These are phyloP conservation scores for Colletotrichum aenigma DNA, from an alignment of 2,329 filamentous ascomycete genomes.

Conservation along the genomic window DNA sequence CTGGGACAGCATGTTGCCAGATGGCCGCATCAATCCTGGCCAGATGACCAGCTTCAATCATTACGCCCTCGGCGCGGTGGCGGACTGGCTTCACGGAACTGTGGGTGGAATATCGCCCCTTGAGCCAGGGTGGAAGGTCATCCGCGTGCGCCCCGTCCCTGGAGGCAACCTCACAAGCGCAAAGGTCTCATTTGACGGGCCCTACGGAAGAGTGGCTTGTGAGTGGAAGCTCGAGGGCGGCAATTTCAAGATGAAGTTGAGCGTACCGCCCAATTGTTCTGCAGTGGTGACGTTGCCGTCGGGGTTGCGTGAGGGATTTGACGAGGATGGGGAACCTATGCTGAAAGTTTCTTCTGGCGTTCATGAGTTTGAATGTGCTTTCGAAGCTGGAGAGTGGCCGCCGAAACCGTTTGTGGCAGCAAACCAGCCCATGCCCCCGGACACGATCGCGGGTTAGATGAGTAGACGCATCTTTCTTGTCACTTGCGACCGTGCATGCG, in stretches of 20 bases:
- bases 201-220: not conserved
- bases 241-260: not conserved
- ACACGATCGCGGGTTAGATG: not conserved
- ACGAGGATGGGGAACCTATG: not conserved
- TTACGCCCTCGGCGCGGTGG: conserved; percentile 43
- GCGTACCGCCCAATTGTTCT: conserved; percentile 2
- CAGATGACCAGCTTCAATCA: conserved; percentile 47
- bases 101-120: conserved; percentile 26
- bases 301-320: not conserved
- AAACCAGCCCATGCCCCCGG: not conserved
- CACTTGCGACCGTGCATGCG: not conserved
- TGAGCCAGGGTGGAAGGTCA: conserved; percentile 25
- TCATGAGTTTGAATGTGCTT: conserved; percentile 10
- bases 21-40: conserved; percentile 40
- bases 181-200: conserved; percentile 2
- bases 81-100: conserved; percentile 38
- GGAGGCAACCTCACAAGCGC: conserved; percentile 15
- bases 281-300: conserved; percentile 6
- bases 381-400: conserved; percentile 5
- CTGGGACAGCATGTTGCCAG: conserved; percentile 42
- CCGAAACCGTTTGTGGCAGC: not conserved
- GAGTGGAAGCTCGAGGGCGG: not conserved
- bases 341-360: not conserved
- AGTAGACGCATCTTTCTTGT: not conserved
- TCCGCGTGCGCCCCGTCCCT: conserved; percentile 9